phyloP scores from a whole-genome alignment of 768 basidiomycete genomes.

The Zangia roseola region DNA sequence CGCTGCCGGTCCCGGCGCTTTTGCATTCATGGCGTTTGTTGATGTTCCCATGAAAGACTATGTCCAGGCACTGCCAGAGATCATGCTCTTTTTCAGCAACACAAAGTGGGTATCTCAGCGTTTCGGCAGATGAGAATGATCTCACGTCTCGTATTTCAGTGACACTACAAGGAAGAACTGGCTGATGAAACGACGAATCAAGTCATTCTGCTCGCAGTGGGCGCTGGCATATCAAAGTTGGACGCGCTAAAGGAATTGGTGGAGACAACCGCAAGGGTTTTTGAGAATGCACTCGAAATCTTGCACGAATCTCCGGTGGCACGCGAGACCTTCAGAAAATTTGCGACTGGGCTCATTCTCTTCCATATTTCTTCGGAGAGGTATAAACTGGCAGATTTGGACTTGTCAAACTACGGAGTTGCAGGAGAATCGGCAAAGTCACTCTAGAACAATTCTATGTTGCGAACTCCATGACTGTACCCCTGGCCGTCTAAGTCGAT shows the following conservation, averaged over 20 bases:
- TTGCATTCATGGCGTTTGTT: constrained; percentile 35
- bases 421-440: too few species aligned
- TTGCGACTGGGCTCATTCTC: constrained; percentile 12
- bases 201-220: constrained; percentile 29
- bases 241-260: constrained; percentile 22
- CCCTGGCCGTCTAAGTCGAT: constrained; percentile 2
- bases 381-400: constrained; percentile 18
- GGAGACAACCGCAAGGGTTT: constrained; percentile 20
- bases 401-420: background rate
- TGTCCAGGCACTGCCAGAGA: constrained; percentile 36
- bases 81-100: constrained; percentile 25
- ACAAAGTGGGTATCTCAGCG: constrained; percentile 31
- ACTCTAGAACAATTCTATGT: background rate
- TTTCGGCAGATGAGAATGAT: background rate
- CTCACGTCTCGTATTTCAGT: constrained; percentile 13
- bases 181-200: constrained; percentile 32
- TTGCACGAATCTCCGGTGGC: constrained; percentile 8
- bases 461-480: too few species aligned
- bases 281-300: constrained; percentile 19
- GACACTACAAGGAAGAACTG: constrained; percentile 38
- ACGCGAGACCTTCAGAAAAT: constrained; percentile 2
- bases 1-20: constrained; percentile 32
- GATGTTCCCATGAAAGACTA: constrained; percentile 29
- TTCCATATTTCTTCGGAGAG: constrained; percentile 17
- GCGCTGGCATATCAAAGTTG: constrained; percentile 21